Base-by-base conservation (phyloP, 2,329 filamentous ascomycete genomes). In the Talaromyces islandicus region DNA sequence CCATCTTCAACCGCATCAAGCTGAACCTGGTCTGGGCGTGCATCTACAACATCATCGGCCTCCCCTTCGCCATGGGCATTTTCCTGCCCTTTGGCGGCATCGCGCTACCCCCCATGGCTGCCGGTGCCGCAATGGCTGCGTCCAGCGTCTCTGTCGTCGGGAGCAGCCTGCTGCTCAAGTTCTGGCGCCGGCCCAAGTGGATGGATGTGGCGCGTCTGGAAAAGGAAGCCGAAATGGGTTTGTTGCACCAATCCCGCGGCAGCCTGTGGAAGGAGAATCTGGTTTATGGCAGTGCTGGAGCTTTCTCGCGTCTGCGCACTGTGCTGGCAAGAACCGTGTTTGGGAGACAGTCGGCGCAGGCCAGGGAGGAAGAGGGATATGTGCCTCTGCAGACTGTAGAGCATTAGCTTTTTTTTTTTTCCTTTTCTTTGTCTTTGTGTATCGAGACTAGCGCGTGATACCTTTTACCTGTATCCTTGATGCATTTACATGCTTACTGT, bases 1-100 rank as follows among this genome's bases (percentile, higher is more conserved):
- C 85, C 38, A 97, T 97, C 71, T 97, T 99, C 81, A 83, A 80
- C 59, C 88, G 94, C 65, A 99, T 99, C 80, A 96, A 95, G 80
- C 76, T 96, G 66, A 99, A 99, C 74, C 83, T 99, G 2, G 80
- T 87, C 2, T 97, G 94, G 90, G 92, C 92, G 0, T 97, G 92
- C 73, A 78, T 91, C 64, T 99, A 99, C 83, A 99, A 99, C 74
- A 64, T 91, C 54, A 78, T 97, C 62, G 94, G 94, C 1, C 81
- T 99, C 14, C 94, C 94, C 2, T 95, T 99, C 68, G 94, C 94
- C 46, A 97, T 97, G 94, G 94, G 94, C 25, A 78, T 97, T 68
- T 95, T 97, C 79, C 80, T 99, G 4, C 93, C 94, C 0, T 86
- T 96, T 65, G 94, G 93, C 32, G 85, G 90, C 62, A 88, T 92